Conservation (phyloP, 2,329 filamentous ascomycete species). For the Microdochium paspali region DNA sequence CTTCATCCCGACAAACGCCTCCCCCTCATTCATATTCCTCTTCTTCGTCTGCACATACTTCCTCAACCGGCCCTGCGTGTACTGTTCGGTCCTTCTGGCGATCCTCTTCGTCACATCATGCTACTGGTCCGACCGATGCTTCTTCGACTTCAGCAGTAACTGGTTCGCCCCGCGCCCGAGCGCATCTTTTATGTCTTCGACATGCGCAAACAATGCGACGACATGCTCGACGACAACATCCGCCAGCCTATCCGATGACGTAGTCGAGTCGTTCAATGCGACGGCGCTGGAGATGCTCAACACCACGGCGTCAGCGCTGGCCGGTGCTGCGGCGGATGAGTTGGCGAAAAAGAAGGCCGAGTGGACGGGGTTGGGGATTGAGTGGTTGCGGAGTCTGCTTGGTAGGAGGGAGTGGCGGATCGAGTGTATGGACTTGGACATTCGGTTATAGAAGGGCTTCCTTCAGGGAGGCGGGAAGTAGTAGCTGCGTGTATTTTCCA, state of each 20-base stretch:
- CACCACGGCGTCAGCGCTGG: slow-evolving; percentile 60
- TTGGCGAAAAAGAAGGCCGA: slow-evolving; percentile 44
- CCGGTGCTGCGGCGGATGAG: slow-evolving; percentile 57
- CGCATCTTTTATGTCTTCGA: slow-evolving; percentile 22
- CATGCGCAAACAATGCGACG: slow-evolving; percentile 11
- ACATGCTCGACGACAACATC: slow-evolving; percentile 17
- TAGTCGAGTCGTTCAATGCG: slow-evolving; percentile 31
- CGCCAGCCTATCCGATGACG: slow-evolving; percentile 16
- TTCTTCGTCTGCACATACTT: slow-evolving; percentile 93
- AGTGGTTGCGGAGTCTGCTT: slow-evolving; percentile 76
- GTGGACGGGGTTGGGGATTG: slow-evolving; percentile 70
- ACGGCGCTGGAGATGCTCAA: slow-evolving; percentile 51
- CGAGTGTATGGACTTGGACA: slow-evolving; percentile 81
- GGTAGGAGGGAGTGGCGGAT: slow-evolving; percentile 83
- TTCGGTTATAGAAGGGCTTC: slow-evolving; percentile 56
- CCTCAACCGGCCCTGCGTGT: slow-evolving; percentile 92
- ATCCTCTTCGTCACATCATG: slow-evolving; percentile 90
- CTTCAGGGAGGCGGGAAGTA: no score
- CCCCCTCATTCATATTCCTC: slow-evolving; percentile 75
- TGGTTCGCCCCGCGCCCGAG: slow-evolving; percentile 90
- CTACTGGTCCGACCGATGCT: slow-evolving; percentile 81
- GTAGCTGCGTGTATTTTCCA: no score
- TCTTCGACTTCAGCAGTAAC: slow-evolving; percentile 85
- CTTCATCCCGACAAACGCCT: slow-evolving; percentile 80
- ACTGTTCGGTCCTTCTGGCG: slow-evolving; percentile 91